Percentiles rank a stretch among this genome's conserved stretches.
Evolutionary conservation across 441 rosid species (phyloP).

Genomic region (Brassica hybrid): DNA sequence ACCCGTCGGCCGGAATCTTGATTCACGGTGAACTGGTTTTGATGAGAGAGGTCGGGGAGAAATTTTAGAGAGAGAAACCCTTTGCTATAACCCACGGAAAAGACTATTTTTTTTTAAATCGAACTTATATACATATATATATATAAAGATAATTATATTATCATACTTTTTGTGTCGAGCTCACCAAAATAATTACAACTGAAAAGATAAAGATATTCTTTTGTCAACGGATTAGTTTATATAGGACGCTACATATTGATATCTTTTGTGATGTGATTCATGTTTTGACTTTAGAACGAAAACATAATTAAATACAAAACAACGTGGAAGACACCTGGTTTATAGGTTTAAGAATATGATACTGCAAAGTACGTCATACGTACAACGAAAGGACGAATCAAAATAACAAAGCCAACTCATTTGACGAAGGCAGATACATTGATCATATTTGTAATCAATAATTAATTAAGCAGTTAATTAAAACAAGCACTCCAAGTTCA

Average conservation of each 20-base stretch:
- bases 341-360: slow-evolving; percentile 21
- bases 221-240: slow-evolving; percentile 36
- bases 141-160: background rate
- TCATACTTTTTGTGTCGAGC: background rate
- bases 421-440: slow-evolving; percentile 20
- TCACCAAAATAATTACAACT: background rate
- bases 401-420: slow-evolving; percentile 37
- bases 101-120: too few relatives aligned
- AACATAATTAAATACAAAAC: slow-evolving; percentile 13
- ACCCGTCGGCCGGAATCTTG: too few relatives aligned
- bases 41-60: too few relatives aligned
- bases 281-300: slow-evolving; percentile 34
- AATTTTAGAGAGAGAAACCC: too few relatives aligned
- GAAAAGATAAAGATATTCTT: background rate
- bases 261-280: slow-evolving; percentile 38
- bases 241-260: slow-evolving; percentile 4
- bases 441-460: slow-evolving; percentile 14
- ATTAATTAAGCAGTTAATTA: slow-evolving; percentile 1
- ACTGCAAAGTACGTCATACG: slow-evolving; percentile 39
- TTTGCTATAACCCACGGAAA: too few relatives aligned
- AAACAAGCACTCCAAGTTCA: slow-evolving; percentile 24
- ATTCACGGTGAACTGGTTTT: too few relatives aligned
- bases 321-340: slow-evolving; percentile 36
- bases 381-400: slow-evolving; percentile 42
- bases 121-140: background rate